A percentile compares a stretch with the other conserved stretches of the same genome.
Evolutionary conservation across 768 basidiomycete species (phyloP).

Genomic region (Rhizopogon sp.): DNA sequence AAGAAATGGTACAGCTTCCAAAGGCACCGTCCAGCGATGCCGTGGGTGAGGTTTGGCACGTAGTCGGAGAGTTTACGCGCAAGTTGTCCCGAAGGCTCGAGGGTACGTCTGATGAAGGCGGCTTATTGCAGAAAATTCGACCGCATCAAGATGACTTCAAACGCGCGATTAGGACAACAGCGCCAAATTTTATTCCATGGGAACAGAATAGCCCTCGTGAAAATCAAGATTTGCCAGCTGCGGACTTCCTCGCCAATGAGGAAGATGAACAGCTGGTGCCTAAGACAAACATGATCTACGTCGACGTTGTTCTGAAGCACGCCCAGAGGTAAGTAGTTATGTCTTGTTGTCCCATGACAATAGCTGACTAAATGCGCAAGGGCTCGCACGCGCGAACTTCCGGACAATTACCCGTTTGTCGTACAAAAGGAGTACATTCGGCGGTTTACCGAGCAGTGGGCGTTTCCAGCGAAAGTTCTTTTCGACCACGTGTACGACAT

Average conservation of each 20-base stretch:
- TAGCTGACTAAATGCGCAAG: conserved; percentile 27
- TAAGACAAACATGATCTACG: conserved; percentile 28
- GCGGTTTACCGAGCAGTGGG: conserved; percentile 43
- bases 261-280: conserved; percentile 19
- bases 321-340: conserved; percentile 39
- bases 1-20: conserved; percentile 32
- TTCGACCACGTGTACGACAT: conserved; percentile 35
- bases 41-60: conserved; percentile 46
- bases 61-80: conserved; percentile 42
- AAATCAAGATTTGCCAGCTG: conserved; percentile 6
- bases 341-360: neutral
- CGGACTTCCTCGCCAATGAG: conserved; percentile 35
- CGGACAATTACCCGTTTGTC: conserved; percentile 60
- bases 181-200: conserved; percentile 56
- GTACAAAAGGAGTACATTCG: conserved; percentile 50
- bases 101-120: conserved; percentile 47
- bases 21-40: conserved; percentile 52
- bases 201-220: conserved; percentile 9
- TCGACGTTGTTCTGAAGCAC: conserved; percentile 46
- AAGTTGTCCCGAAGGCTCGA: conserved; percentile 43
- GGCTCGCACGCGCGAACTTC: conserved; percentile 66
- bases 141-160: conserved; percentile 45
- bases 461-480: conserved; percentile 38
- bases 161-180: conserved; percentile 41
- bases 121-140: conserved; percentile 52